Percentiles rank a stretch among this genome's conserved stretches.
phyloP scores from a whole-genome alignment of 306 rosid species.

The Coriaria nepalensis region DNA sequence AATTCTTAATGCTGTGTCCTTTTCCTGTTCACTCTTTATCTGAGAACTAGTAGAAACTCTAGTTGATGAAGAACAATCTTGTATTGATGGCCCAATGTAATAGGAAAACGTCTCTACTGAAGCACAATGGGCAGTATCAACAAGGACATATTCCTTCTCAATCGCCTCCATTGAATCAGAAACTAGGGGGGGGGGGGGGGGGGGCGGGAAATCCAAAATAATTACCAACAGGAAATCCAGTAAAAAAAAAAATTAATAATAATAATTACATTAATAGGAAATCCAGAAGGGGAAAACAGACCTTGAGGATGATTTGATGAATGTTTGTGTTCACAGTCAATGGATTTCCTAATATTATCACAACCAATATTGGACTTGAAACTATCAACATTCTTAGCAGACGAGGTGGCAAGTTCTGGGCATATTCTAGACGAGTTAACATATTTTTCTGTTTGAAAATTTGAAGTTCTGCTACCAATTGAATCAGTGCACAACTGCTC shows the following conservation, averaged over 20 bases:
- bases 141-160: conserved; percentile 73
- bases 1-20: conserved; percentile 19
- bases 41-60: conserved; percentile 26
- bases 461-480: conserved; percentile 14
- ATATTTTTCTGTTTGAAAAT: conserved; percentile 22
- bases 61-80: conserved; percentile 24
- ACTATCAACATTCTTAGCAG: conserved; percentile 20
- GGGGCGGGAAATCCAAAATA: background rate
- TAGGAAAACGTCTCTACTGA: conserved; percentile 56
- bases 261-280: conserved; percentile 7
- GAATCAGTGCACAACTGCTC: conserved; percentile 21
- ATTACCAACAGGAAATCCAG: background rate
- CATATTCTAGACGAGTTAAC: conserved; percentile 19
- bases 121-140: conserved; percentile 34
- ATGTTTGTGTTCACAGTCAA: conserved; percentile 16
- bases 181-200: conserved; percentile 28
- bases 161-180: conserved; percentile 66
- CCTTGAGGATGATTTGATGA: conserved; percentile 42
- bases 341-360: conserved; percentile 22
- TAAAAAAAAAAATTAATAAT: conserved; percentile 11
- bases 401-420: conserved; percentile 18
- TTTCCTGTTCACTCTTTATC: conserved; percentile 25
- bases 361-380: conserved; percentile 16
- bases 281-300: conserved; percentile 19
- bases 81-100: conserved; percentile 40